Conservation (phyloP, 371 early-diverging fungal species). For the Mortierella sp. region DNA sequence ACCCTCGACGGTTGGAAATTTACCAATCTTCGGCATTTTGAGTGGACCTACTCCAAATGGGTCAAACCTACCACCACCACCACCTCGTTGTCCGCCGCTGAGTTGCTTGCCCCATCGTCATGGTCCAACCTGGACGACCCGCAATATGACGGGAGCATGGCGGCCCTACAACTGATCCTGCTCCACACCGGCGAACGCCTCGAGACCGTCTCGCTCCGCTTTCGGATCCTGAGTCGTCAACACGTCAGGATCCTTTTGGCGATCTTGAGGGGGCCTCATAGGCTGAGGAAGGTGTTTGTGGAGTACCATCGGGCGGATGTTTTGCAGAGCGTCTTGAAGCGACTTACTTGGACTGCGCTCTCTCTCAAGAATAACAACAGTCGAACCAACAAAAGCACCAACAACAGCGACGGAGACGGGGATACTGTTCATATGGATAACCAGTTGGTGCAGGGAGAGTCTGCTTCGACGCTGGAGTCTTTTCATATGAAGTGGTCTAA, state of each 20-base stretch:
- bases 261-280: not conserved
- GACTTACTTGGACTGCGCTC: not conserved
- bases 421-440: not conserved
- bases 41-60: not conserved
- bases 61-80: not conserved
- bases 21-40: not conserved
- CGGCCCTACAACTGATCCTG: not conserved
- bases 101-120: not conserved
- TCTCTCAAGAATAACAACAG: not conserved
- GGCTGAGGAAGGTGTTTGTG: not conserved
- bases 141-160: not conserved
- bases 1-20: not conserved
- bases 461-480: not conserved
- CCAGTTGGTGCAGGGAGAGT: no score
- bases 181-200: not conserved
- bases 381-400: no score
- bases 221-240: not conserved
- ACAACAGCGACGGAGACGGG: not conserved
- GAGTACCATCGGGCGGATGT: not conserved
- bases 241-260: not conserved
- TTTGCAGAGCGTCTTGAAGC: not conserved
- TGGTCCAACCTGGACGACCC: no score
- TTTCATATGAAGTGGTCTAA: not conserved
- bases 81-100: not conserved
- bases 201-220: not conserved